A percentile compares a stretch with the other conserved stretches of the same genome.
phyloP scores from a whole-genome alignment of 2,329 filamentous ascomycete species.

The Microsporum canis region DNA sequence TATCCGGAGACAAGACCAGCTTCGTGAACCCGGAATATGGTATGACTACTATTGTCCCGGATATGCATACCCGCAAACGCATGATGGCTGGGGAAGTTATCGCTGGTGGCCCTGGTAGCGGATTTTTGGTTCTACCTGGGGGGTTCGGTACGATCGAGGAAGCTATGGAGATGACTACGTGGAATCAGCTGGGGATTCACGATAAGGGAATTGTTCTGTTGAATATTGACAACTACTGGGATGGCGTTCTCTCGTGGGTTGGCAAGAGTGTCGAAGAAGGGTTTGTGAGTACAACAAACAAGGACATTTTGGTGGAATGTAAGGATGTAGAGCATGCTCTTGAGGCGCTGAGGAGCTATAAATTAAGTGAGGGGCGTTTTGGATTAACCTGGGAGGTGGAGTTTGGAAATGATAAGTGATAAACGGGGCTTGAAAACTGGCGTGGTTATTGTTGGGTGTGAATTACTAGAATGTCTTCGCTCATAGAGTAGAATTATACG shows the following conservation, averaged over 20 bases:
- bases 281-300: conserved; percentile 62
- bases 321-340: conserved; percentile 61
- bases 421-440: conserved; percentile 1
- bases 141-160: conserved; percentile 96
- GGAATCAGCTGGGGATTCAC: conserved; percentile 96
- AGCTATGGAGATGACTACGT: conserved; percentile 82
- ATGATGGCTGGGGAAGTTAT: conserved; percentile 87
- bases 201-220: conserved; percentile 64
- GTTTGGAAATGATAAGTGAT: background rate
- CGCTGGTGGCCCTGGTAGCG: conserved; percentile 65
- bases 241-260: conserved; percentile 75
- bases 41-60: conserved; percentile 72
- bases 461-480: background rate
- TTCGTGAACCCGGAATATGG: conserved; percentile 51
- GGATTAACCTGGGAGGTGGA: conserved; percentile 66
- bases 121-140: conserved; percentile 79
- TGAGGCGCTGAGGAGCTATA: conserved; percentile 59
- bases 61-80: conserved; percentile 94
- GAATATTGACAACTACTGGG: conserved; percentile 87
- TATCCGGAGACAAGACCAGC: conserved; percentile 34
- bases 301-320: conserved; percentile 67
- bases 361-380: conserved; percentile 61
- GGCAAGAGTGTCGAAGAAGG: conserved; percentile 60
- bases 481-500: background rate
- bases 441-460: background rate